A percentile compares a stretch with the other conserved stretches of the same genome.
phyloP scores from a whole-genome alignment of 768 basidiomycete species.

The Ramaria sp. region DNA sequence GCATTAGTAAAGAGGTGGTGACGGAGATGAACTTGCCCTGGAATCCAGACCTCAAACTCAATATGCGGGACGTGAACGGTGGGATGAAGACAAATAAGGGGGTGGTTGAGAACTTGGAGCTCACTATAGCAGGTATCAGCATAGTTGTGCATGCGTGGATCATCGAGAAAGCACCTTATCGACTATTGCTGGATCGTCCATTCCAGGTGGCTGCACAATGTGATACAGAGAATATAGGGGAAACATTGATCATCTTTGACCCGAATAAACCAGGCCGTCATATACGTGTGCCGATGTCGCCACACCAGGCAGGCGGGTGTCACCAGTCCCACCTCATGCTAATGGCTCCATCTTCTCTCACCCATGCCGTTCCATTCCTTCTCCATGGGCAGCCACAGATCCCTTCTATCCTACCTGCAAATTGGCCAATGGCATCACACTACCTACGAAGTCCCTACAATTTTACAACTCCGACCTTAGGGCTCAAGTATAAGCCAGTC shows the following conservation, averaged over 20 bases:
- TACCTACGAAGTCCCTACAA: neutral
- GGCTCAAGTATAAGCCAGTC: constrained; percentile 20
- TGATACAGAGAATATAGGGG: constrained; percentile 10
- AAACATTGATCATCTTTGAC: neutral
- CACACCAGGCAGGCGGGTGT: neutral
- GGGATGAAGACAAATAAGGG: neutral
- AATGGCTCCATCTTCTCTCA: neutral
- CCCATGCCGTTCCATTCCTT: neutral
- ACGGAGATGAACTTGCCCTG: neutral
- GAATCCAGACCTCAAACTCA: neutral
- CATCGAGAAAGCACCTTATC: constrained; percentile 2
- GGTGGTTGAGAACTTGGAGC: constrained; percentile 8
- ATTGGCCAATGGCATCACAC: neutral
- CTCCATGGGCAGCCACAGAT: neutral
- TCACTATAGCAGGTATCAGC: too few relatives aligned
- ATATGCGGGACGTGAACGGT: constrained; percentile 1
- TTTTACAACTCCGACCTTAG: neutral
- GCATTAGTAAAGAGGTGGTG: too few relatives aligned
- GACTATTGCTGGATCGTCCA: neutral
- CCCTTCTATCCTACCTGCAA: neutral
- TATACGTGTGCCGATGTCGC: neutral
- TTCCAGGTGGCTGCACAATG: constrained; percentile 6
- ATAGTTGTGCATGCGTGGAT: constrained; percentile 4
- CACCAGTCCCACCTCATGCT: neutral
- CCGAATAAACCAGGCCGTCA: neutral